Base-by-base conservation (phyloP, 2,329 filamentous ascomycete species). In the Teratosphaeria viscida region DNA sequence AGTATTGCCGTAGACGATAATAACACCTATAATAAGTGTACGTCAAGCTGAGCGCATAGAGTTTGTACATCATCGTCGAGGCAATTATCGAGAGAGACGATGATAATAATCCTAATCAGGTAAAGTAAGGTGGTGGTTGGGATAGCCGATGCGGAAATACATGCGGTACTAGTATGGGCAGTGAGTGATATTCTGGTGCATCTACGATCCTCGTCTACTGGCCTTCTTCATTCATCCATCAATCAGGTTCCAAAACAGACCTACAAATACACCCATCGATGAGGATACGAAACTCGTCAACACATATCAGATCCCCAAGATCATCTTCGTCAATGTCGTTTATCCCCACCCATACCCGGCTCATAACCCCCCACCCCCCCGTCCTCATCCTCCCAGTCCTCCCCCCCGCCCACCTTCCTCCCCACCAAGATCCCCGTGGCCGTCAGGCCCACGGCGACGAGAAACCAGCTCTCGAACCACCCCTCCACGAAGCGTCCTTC, bases 381-480 rank as follows among this genome's bases (percentile, higher is more conserved):
- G 58, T 68, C 67, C 70, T 84, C 81, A 53, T 72, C 75, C 66
- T 64, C 76, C 66, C 71, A 75, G 43, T 71, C 67, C 55, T 68
- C 72, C 2, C 68, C 67, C 29, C 75, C 74, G 0, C 74, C 76
- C 2, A 90, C 76, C 69, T 83, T 85, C 62, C 84, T 80, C 0
- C 88, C 87, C 3, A 91, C 71, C 80, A 87, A 89, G 26, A 95
- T 85, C 0, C 88, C 89, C n/a, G 82, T 69, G 1, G 81, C 85
- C 1, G 90, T 94, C 12, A 81, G 69, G 0, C 79, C 76, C 62
- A 85, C 87, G 5, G 87, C 86, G 2, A 85, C 71, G 59, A 95
- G 73, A 72, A 95, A 95, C 86, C 90, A 92, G 7, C 84, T 85
- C 72, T 95, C 90, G 66, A 95, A 95, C 90, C 90, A 95, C 34